Base-by-base conservation (phyloP, 2,329 filamentous ascomycete species). In the Cladorrhinum sp. region DNA sequence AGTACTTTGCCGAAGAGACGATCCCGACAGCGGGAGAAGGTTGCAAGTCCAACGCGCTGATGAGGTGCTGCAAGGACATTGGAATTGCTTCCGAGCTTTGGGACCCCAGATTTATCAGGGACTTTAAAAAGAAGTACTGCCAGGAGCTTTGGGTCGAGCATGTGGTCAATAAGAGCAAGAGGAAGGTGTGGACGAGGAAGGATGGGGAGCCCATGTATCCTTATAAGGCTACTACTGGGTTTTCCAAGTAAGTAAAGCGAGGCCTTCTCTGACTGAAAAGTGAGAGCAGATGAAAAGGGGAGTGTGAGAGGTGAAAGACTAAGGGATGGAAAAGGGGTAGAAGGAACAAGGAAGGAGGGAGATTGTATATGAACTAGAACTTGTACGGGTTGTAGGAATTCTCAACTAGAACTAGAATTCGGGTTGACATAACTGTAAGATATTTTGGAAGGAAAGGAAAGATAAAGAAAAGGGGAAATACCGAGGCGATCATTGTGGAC, bases 51-150 rank as follows among this genome's bases (percentile, higher is more conserved):
- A 99, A 99, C 73, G 95, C 95, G 12, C 82, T 99, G 67, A 96
- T 98, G 87, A 90, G 95, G 61, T 98, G 93, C 83, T 98, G 95
- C 81, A 99, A 99, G 79, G 95, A 99, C 75, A 79, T 99, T 29
- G 95, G 95, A 36, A 90, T 99, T 66, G 95, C 92, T 1, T 93
- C 89, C 65, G 95, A 99, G 77, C 83, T 99, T 20, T 99, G 95
- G 95, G 95, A 99, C 77, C 95, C 95, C 36, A 81, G 90, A 58
- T 99, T 90, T 78, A 92, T 98, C 66, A 85, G 90, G 69, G 85
- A 84, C 68, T 99, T 92, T 78, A 90, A 90, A 80, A 86, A 85
- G 69, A 78, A 87, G 68, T 78, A 90, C 71, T 88, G 87, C 59
- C 86, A 88, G 69, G 90, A 97, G 80, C 81, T 88, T 32, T 96